phyloP scores from a whole-genome alignment of 805 yeast species.

The Clavispora santaluciae region DNA sequence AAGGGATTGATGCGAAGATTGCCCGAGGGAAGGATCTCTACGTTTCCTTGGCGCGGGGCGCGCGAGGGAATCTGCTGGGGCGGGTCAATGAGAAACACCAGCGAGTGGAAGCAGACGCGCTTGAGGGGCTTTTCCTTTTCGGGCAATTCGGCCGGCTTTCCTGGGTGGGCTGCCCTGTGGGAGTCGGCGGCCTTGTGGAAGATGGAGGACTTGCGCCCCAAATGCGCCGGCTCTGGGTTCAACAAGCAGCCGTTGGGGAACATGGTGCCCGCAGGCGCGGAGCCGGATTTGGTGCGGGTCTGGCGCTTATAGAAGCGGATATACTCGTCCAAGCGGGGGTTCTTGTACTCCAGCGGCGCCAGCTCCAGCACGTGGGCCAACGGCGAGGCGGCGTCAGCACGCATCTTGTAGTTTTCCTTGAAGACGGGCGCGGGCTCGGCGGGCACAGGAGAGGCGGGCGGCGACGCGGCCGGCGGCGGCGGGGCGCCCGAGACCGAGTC shows the following conservation, averaged over 20 bases:
- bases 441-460: slow-evolving; percentile 1
- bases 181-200: neutral
- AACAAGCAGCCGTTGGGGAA: neutral
- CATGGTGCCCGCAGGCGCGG: neutral
- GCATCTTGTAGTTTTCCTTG: slow-evolving; percentile 16
- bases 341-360: slow-evolving; percentile 8
- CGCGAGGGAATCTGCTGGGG: slow-evolving; percentile 87
- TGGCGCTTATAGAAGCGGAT: slow-evolving; percentile 28
- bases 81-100: slow-evolving; percentile 50
- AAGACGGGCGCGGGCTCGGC: slow-evolving; percentile 8
- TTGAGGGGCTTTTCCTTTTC: slow-evolving; percentile 27
- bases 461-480: slow-evolving; percentile 1
- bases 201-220: neutral
- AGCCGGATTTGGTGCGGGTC: neutral
- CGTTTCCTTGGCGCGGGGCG: slow-evolving; percentile 76
- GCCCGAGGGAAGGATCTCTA: slow-evolving; percentile 51
- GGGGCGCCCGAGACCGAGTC: slow-evolving; percentile 6
- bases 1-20: slow-evolving; percentile 49
- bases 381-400: neutral
- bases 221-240: neutral
- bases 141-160: neutral
- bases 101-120: slow-evolving; percentile 40
- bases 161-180: too few species aligned
- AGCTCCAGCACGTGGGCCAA: neutral
- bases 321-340: slow-evolving; percentile 35